Conservation (phyloP, 1,139 yeast species). For the Saccharomyces hybrid region DNA sequence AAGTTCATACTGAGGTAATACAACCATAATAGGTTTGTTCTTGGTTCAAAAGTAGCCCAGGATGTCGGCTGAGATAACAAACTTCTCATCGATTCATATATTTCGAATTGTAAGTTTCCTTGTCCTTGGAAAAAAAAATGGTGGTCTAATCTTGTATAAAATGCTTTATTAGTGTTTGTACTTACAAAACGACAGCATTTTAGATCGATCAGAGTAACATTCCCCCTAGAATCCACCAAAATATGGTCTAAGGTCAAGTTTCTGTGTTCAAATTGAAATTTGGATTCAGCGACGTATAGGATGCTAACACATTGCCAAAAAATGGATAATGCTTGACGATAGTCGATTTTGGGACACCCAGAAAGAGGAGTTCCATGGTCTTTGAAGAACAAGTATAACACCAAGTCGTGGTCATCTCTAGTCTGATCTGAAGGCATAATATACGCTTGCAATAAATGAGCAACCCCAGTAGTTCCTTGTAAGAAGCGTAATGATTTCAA, state of each 20-base stretch:
- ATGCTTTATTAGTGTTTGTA: slow-evolving; percentile 19
- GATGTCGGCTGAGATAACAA: slow-evolving; percentile 16
- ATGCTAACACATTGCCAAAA: slow-evolving; percentile 41
- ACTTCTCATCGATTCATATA: slow-evolving; percentile 42
- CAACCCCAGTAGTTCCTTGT: background rate
- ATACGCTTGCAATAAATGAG: slow-evolving; percentile 1
- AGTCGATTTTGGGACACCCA: slow-evolving; percentile 18
- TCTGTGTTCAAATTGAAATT: slow-evolving; percentile 49
- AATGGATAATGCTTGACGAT: slow-evolving; percentile 34
- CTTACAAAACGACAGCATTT: slow-evolving; percentile 43
- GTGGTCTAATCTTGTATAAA: slow-evolving; percentile 40
- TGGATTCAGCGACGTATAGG: slow-evolving; percentile 41
- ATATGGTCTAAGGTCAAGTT: slow-evolving; percentile 56
- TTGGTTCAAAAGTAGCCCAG: slow-evolving; percentile 32
- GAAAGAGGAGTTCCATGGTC: slow-evolving; percentile 1
- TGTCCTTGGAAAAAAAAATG: slow-evolving; percentile 43
- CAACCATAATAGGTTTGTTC: slow-evolving; percentile 39
- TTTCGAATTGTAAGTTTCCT: slow-evolving; percentile 44
- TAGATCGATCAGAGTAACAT: slow-evolving; percentile 50
- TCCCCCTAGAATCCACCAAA: slow-evolving; percentile 31
- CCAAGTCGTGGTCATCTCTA: background rate
- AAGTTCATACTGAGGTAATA: slow-evolving; percentile 31
- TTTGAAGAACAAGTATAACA: background rate
- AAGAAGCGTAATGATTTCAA: slow-evolving; percentile 4
- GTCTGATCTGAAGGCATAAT: slow-evolving; percentile 6